These are phyloP conservation scores for Quambalaria eucalypti DNA, from an alignment of 1,284 basidiomycete species.

Conservation along the genomic window DNA sequence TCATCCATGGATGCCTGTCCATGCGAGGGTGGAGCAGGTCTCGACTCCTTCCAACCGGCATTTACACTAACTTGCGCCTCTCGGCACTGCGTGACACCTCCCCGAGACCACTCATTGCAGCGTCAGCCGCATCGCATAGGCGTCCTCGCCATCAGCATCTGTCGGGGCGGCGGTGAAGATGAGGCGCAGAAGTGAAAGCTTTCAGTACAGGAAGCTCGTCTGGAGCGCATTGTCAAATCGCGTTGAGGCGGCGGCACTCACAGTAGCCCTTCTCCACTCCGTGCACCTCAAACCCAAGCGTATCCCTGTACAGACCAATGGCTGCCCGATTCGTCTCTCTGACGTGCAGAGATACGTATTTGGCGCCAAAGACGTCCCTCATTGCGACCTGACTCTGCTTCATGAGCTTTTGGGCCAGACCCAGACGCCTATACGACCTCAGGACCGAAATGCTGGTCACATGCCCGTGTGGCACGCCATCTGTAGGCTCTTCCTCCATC, in stretches of 20 bases:
- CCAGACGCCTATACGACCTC: conserved; percentile 38
- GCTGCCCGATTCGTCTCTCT: conserved; percentile 44
- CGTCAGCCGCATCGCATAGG: conserved; percentile 39
- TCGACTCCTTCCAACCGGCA: too few species aligned
- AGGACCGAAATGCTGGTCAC: conserved; percentile 45
- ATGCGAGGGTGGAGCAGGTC: too few species aligned
- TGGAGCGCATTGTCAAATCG: not conserved
- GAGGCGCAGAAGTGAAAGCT: not conserved
- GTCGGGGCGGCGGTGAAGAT: not conserved
- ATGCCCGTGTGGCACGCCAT: conserved; percentile 45
- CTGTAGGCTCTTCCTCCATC: conserved; percentile 56
- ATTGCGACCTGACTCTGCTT: conserved; percentile 43
- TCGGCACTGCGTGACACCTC: too few species aligned
- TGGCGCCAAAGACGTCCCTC: conserved; percentile 42
- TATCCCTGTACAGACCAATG: conserved; percentile 41
- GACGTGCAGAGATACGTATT: conserved; percentile 43
- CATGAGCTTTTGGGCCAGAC: conserved; percentile 45
- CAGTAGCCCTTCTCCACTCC: conserved; percentile 42
- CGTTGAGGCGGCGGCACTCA: conserved; percentile 10
- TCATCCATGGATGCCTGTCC: too few species aligned
- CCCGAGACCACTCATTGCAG: conserved; percentile 17
- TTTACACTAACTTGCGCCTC: too few species aligned
- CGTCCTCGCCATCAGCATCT: conserved; percentile 45
- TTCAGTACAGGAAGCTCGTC: not conserved
- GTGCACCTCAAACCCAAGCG: conserved; percentile 42